Conservation (phyloP, 2,329 filamentous ascomycete genomes). For the Neonectria ditissima region DNA sequence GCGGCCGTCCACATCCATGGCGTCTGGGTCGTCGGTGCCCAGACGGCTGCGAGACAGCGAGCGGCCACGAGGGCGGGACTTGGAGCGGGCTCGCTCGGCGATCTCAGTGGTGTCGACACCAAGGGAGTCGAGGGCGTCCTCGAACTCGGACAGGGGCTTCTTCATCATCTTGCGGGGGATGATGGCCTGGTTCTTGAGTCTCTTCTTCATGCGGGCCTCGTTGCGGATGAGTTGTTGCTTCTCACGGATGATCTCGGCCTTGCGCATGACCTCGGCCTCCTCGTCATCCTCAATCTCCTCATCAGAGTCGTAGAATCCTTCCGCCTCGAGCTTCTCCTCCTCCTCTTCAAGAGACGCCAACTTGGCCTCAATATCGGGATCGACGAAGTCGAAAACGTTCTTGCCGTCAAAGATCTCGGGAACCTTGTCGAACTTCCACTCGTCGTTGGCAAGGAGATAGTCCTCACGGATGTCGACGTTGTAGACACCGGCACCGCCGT, state of each 20-base stretch:
- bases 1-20: conserved; percentile 78
- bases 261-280: conserved; percentile 87
- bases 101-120: conserved; percentile 86
- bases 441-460: conserved; percentile 86
- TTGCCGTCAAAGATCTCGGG: conserved; percentile 95
- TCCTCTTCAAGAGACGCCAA: conserved; percentile 93
- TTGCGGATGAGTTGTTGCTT: conserved; percentile 94
- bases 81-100: conserved; percentile 76
- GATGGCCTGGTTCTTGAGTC: conserved; percentile 94
- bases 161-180: conserved; percentile 87
- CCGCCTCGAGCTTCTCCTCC: conserved; percentile 89
- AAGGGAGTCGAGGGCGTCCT: conserved; percentile 84
- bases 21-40: conserved; percentile 73
- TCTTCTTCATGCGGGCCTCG: conserved; percentile 94
- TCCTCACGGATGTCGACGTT: conserved; percentile 92
- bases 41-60: conserved; percentile 72
- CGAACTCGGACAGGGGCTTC: conserved; percentile 88
- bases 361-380: conserved; percentile 96
- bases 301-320: conserved; percentile 94
- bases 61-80: conserved; percentile 76
- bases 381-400: conserved; percentile 97
- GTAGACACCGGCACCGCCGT: conserved; percentile 95
- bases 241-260: conserved; percentile 95
- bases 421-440: conserved; percentile 97
- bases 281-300: conserved; percentile 86